Conservation (phyloP, 2,329 filamentous ascomycete genomes). For the Diplocarpon rosae region DNA sequence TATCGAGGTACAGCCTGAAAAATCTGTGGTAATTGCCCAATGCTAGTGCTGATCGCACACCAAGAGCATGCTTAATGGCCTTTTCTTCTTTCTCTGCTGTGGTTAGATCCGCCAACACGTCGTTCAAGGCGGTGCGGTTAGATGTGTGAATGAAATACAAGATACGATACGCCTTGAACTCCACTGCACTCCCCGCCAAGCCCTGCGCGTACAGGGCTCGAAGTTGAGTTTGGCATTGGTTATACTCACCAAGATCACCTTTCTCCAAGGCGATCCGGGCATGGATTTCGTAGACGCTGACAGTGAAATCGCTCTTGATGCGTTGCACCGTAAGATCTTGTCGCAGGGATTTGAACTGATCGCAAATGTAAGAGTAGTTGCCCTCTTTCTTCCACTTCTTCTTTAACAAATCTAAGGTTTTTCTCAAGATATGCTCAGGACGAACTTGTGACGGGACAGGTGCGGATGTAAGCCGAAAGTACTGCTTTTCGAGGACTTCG, state of each 20-base stretch:
- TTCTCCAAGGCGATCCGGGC: slow-evolving; percentile 95
- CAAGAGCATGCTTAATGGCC: slow-evolving; percentile 81
- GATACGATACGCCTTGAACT: slow-evolving; percentile 99
- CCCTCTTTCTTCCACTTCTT: slow-evolving; percentile 88
- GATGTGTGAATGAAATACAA: slow-evolving; percentile 98
- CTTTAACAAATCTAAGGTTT: slow-evolving; percentile 81
- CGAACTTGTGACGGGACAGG: slow-evolving; percentile 84
- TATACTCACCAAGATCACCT: slow-evolving; percentile 99
- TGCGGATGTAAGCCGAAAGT: slow-evolving; percentile 83
- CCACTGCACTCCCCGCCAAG: slow-evolving; percentile 78
- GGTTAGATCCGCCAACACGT: slow-evolving; percentile 98
- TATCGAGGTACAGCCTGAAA: slow-evolving; percentile 89
- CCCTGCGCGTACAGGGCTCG: slow-evolving; percentile 81
- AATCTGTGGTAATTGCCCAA: slow-evolving; percentile 96
- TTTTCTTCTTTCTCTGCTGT: slow-evolving; percentile 81
- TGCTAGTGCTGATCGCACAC: slow-evolving; percentile 82
- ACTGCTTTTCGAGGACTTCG: slow-evolving; percentile 79
- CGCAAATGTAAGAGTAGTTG: slow-evolving; percentile 96
- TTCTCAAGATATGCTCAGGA: slow-evolving; percentile 65
- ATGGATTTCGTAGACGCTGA: slow-evolving; percentile 94
- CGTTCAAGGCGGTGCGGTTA: slow-evolving; percentile 96
- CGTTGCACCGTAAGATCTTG: slow-evolving; percentile 97
- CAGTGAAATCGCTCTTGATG: slow-evolving; percentile 93
- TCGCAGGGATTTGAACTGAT: slow-evolving; percentile 97
- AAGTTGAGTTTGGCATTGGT: slow-evolving; percentile 98